These are phyloP conservation scores for Bassia scoparia DNA, from an alignment of 148 eudicot species.

Conservation along the genomic window DNA sequence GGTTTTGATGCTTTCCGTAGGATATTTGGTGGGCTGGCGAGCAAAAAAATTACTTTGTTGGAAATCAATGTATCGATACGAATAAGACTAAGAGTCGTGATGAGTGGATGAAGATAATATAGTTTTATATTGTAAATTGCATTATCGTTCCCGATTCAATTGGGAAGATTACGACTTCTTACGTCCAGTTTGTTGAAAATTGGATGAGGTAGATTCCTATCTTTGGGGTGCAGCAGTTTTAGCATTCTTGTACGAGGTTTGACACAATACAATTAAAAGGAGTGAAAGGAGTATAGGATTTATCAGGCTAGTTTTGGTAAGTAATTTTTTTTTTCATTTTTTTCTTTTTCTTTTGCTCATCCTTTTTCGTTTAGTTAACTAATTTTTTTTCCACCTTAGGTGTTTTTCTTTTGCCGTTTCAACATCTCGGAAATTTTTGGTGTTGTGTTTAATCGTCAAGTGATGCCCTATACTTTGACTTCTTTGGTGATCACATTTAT, in stretches of 20 bases:
- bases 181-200: not conserved
- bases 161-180: not conserved
- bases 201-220: not conserved
- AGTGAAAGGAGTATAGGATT: not conserved
- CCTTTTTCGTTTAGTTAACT: not conserved
- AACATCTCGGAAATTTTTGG: not conserved
- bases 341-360: not conserved
- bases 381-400: constrained; percentile 3
- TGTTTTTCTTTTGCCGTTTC: not conserved
- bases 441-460: not conserved
- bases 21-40: too few relatives aligned
- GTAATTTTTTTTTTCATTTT: not conserved
- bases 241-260: not conserved
- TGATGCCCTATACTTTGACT: not conserved
- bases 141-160: not conserved
- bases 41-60: too few relatives aligned
- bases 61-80: too few relatives aligned
- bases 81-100: too few relatives aligned
- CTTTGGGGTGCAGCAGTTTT: not conserved
- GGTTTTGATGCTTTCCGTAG: too few relatives aligned
- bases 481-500: too few relatives aligned
- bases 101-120: too few relatives aligned
- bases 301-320: not conserved
- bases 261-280: not conserved
- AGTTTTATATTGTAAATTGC: not conserved